Evolutionary conservation across 768 basidiomycete genomes (phyloP).

Genomic region (Butyriboletus loyo): DNA sequence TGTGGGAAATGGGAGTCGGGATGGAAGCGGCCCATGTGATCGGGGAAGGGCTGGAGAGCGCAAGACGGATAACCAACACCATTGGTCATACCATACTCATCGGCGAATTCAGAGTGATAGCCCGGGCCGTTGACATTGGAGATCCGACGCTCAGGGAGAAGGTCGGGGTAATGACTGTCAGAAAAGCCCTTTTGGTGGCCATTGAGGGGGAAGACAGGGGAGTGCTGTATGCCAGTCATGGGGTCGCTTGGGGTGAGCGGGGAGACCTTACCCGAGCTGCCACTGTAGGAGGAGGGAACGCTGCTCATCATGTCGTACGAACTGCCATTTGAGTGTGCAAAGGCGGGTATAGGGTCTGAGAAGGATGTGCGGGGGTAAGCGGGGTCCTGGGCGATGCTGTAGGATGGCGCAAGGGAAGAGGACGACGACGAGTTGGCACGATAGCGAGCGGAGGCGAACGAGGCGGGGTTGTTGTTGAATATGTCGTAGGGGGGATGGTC

Average conservation of each 20-base stretch:
- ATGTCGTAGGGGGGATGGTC: conserved; percentile 66
- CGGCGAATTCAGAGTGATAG: conserved; percentile 59
- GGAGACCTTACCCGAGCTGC: conserved; percentile 69
- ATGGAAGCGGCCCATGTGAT: conserved; percentile 55
- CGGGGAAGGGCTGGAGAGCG: conserved; percentile 55
- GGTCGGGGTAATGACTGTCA: conserved; percentile 53
- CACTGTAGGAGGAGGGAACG: conserved; percentile 55
- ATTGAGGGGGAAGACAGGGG: conserved; percentile 47
- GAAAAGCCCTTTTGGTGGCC: conserved; percentile 54
- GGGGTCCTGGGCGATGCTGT: conserved; percentile 51
- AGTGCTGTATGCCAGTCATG: conserved; percentile 53
- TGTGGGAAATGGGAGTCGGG: conserved; percentile 54
- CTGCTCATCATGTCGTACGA: conserved; percentile 67
- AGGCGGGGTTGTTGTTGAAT: conserved; percentile 48
- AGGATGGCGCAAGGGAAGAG: conserved; percentile 59
- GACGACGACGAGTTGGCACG: conserved; percentile 71
- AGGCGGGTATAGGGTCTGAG: conserved; percentile 57
- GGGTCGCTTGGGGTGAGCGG: conserved; percentile 70
- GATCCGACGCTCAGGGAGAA: conserved; percentile 57
- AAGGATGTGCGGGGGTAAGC: conserved; percentile 61
- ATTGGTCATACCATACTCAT: conserved; percentile 55
- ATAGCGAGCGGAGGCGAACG: conserved; percentile 60
- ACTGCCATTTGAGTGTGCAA: conserved; percentile 48
- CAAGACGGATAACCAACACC: conserved; percentile 48
- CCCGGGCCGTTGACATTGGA: conserved; percentile 41